phyloP scores from a whole-genome alignment of 2,329 filamentous ascomycete species.

The Calonectria ilicicola region DNA sequence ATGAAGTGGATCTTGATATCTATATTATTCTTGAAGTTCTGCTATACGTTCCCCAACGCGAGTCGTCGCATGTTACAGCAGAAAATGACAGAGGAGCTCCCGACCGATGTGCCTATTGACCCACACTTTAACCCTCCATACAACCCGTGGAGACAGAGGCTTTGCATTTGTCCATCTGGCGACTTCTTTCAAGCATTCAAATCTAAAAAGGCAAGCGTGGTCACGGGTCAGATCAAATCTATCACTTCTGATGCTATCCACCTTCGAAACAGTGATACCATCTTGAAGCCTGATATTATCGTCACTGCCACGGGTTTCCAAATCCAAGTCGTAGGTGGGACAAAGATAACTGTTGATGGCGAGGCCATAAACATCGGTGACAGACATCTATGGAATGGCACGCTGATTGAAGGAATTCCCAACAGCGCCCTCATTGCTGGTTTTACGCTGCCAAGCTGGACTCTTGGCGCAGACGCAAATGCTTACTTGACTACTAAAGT shows the following conservation, averaged over 20 bases:
- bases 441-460: background rate
- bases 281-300: background rate
- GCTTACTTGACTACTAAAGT: background rate
- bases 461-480: background rate
- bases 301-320: background rate
- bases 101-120: background rate
- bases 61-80: background rate
- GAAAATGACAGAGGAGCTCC: background rate
- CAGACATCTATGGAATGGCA: background rate
- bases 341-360: background rate
- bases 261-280: background rate
- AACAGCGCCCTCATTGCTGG: background rate
- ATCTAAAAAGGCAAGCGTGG: background rate
- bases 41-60: background rate
- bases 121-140: background rate
- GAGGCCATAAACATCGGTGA: background rate
- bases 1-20: background rate
- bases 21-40: background rate
- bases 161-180: background rate
- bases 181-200: background rate
- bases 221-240: background rate
- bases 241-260: background rate
- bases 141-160: background rate
- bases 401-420: background rate
- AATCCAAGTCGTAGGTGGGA: background rate